These are phyloP conservation scores for Ajuga reptans DNA, from an alignment of 305 asterid species.

Conservation along the genomic window DNA sequence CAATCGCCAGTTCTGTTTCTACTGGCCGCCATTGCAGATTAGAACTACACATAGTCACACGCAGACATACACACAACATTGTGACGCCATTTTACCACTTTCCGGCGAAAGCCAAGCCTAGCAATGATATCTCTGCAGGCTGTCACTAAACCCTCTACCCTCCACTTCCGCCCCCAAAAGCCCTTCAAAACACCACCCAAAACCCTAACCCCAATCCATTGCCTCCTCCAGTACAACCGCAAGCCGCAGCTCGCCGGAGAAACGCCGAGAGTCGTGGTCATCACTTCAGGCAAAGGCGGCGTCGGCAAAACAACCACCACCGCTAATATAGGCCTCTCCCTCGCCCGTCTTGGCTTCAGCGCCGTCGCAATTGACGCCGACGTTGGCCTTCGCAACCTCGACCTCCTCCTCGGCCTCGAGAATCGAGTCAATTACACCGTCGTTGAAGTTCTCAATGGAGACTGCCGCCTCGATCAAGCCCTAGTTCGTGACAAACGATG, in stretches of 20 bases:
- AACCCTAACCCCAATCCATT: constrained; percentile 36
- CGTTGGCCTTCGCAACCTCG: constrained; percentile 91
- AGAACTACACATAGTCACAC: neutral
- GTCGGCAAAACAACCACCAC: constrained; percentile 96
- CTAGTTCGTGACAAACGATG: constrained; percentile 86
- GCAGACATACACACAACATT: neutral
- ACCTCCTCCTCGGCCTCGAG: constrained; percentile 84
- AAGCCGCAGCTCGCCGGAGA: constrained; percentile 91
- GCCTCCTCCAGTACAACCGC: constrained; percentile 86
- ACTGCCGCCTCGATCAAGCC: constrained; percentile 95
- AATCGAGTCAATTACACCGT: constrained; percentile 97
- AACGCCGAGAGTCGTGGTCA: constrained; percentile 79
- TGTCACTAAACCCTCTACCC: constrained; percentile 39
- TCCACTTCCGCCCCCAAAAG: constrained; percentile 34
- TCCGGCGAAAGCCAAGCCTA: constrained; percentile 25
- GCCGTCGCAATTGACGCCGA: constrained; percentile 95
- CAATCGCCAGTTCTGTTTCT: constrained; percentile 11
- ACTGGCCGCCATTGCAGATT: constrained; percentile 15
- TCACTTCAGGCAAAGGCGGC: constrained; percentile 95
- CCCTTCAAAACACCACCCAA: constrained; percentile 36
- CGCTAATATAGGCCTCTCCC: constrained; percentile 86
- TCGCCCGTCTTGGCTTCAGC: constrained; percentile 80
- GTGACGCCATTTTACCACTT: constrained; percentile 3
- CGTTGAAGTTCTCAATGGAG: constrained; percentile 85
- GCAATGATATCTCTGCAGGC: constrained; percentile 49